Base-by-base conservation (phyloP, 2,329 filamentous ascomycete genomes). In the Sphaerulina populicola region DNA sequence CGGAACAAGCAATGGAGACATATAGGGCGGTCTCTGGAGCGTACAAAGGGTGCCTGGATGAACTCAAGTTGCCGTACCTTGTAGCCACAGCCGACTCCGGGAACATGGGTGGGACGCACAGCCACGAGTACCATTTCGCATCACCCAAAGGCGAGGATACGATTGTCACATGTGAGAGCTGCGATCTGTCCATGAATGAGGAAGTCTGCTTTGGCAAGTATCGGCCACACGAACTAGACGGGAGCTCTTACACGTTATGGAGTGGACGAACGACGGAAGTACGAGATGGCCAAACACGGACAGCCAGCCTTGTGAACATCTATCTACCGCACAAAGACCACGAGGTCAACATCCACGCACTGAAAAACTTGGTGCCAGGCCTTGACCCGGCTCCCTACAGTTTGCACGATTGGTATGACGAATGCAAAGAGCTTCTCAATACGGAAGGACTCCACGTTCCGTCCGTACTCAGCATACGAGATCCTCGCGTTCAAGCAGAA, bases 61-160 rank as follows among this genome's bases (percentile, higher is more conserved):
- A 94, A 52, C 74, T 98, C 31, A 88, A 84, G 58, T 68, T 98
- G 11, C 88, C 88, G 0, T 88, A 93, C 58, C 68, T 94, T 0
- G 83, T 94, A 15, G 91, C 91, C 1, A 82, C 88, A 60, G 93
- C 93, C 6, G 90, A 90, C 66, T 96, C 91, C 1, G 93, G 93
- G n/a, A 87, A 88, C 58, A 98, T 98, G 80, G 93, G 93, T 30
- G 93, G 93, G 10, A 85, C 83, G 58, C 71, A 95, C 35, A 97
- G 90, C 67, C 93, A 98, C 66, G 93, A 98, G 64, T 98, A 94
- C 65, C 93, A 96, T 65, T 83, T 95, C 45, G 78, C 85, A 1
- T 88, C 83, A 29, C 65, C 78, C 0, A 82, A 85, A 44, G 93
- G 93, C 6, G 93, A 97, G 66, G 93, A 98, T 63, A 83, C 80